Conservation (phyloP, 2,329 filamentous ascomycete genomes). For the Sarocladium oryzae region DNA sequence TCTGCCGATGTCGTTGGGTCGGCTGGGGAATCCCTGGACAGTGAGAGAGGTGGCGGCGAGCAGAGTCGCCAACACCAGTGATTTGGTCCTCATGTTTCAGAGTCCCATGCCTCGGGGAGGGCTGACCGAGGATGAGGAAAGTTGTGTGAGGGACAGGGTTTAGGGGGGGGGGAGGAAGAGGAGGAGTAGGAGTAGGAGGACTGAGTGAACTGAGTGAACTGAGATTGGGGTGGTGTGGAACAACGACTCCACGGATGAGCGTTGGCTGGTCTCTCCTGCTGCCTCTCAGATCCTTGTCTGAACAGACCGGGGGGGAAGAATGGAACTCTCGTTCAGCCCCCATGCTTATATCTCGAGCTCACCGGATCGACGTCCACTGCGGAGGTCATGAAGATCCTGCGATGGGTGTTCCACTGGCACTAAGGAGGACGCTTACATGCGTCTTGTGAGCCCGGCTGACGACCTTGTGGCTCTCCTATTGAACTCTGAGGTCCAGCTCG, state of each 20-base stretch:
- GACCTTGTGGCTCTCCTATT: neutral
- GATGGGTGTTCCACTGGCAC: neutral
- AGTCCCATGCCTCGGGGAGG: neutral
- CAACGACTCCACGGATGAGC: too few relatives aligned
- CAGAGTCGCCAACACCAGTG: neutral
- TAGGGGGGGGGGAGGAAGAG: neutral
- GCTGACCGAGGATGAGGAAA: neutral
- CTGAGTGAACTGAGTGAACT: neutral
- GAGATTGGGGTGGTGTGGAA: too few relatives aligned
- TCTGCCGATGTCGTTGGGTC: neutral
- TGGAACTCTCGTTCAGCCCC: too few relatives aligned
- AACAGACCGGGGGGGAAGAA: too few relatives aligned
- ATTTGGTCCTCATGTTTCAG: neutral
- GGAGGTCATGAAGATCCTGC: neutral
- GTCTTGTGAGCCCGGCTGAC: neutral
- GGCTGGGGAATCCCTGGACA: slow-evolving; percentile 4
- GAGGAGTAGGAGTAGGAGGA: neutral
- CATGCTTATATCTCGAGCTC: too few relatives aligned
- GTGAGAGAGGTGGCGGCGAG: slow-evolving; percentile 1
- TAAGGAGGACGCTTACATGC: neutral
- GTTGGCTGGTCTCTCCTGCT: too few relatives aligned
- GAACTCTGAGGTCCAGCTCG: neutral
- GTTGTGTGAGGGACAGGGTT: neutral
- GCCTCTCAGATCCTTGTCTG: too few relatives aligned
- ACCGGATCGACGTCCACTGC: too few relatives aligned